These are phyloP conservation scores for Boletus barrowsii DNA, from an alignment of 768 basidiomycete species.

Conservation along the genomic window DNA sequence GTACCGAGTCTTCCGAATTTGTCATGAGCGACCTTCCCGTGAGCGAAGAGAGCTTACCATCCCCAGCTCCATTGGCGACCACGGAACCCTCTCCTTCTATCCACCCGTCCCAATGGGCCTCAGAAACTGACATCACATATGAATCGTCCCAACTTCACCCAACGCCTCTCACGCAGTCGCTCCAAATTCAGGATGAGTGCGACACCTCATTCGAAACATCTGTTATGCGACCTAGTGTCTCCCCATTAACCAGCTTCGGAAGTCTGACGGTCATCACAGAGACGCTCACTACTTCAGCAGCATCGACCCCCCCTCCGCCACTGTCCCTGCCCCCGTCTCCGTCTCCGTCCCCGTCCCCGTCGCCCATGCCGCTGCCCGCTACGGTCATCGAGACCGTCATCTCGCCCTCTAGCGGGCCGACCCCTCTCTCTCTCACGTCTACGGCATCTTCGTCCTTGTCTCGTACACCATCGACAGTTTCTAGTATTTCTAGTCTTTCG, in stretches of 20 bases:
- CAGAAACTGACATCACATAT: conserved; percentile 65
- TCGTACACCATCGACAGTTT: conserved; percentile 38
- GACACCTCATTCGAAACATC: conserved; percentile 77
- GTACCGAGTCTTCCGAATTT: conserved; percentile 40
- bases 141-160: conserved; percentile 74
- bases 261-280: conserved; percentile 36
- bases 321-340: not conserved
- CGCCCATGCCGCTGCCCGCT: conserved; percentile 19
- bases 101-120: conserved; percentile 51
- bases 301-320: conserved; percentile 3
- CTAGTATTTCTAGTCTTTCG: conserved; percentile 45
- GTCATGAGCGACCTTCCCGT: conserved; percentile 24
- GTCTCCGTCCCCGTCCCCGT: not conserved
- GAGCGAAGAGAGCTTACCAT: conserved; percentile 30
- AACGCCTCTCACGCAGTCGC: conserved; percentile 58
- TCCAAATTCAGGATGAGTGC: conserved; percentile 51
- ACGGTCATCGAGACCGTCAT: conserved; percentile 17
- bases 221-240: conserved; percentile 59
- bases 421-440: conserved; percentile 31
- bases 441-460: conserved; percentile 29
- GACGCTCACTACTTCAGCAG: conserved; percentile 25
- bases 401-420: conserved; percentile 34
- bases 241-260: conserved; percentile 31
- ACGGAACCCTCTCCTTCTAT: conserved; percentile 39
- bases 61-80: conserved; percentile 33